Conservation (phyloP, 2,329 filamentous ascomycete species). For the Venturia nashicola region DNA sequence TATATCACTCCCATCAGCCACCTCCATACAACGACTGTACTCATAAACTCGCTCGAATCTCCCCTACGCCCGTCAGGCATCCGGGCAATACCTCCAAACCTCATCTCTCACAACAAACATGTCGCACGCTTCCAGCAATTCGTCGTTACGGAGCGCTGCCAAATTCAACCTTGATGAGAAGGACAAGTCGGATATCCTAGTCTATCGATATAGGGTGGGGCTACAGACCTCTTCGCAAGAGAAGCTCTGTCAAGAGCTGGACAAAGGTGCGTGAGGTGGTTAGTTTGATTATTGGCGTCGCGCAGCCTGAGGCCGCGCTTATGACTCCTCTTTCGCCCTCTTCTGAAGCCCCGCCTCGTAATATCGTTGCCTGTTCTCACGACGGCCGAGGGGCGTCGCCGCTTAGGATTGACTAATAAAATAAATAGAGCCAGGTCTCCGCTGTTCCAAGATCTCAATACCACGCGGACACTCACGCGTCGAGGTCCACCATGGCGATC, state of each 20-base stretch:
- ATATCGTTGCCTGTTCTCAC: too few species aligned
- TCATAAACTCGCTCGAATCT: neutral
- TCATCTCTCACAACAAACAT: neutral
- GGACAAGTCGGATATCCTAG: constrained; percentile 31
- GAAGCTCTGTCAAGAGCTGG: constrained; percentile 28
- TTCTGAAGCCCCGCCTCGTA: too few species aligned
- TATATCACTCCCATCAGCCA: neutral
- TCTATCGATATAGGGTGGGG: constrained; percentile 33
- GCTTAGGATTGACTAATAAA: neutral
- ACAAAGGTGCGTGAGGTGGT: constrained; percentile 20
- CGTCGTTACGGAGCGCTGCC: neutral
- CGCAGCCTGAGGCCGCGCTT: too few species aligned
- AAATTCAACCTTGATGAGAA: constrained; percentile 25
- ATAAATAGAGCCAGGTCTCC: constrained; percentile 19
- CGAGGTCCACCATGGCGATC: constrained; percentile 27
- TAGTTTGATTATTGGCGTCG: too few species aligned
- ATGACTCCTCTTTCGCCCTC: too few species aligned
- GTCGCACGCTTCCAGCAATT: constrained; percentile 3
- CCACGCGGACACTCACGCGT: constrained; percentile 33
- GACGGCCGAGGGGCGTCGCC: too few species aligned
- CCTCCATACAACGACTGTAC: neutral
- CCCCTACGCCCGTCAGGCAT: neutral
- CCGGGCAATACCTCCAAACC: neutral
- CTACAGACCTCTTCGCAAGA: constrained; percentile 32
- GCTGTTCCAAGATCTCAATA: constrained; percentile 34